These are phyloP conservation scores for Microcera coccophila DNA, from an alignment of 2,329 filamentous ascomycete species.

Conservation along the genomic window DNA sequence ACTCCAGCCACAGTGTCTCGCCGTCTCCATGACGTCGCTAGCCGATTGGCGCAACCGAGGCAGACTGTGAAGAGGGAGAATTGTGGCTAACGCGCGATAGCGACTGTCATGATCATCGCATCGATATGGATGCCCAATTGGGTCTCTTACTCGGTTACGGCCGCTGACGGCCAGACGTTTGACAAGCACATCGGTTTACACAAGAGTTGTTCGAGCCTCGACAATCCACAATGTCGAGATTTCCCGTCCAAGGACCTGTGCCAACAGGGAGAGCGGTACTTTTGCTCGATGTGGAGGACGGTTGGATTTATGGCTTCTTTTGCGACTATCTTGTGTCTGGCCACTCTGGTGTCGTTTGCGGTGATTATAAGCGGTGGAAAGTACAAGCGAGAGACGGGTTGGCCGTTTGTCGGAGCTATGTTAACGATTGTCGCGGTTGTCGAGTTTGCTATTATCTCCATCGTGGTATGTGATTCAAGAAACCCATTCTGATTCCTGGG, in stretches of 20 bases:
- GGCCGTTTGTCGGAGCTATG: constrained; percentile 69
- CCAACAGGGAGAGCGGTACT: constrained; percentile 55
- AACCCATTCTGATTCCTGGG: background rate
- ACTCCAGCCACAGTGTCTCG: constrained; percentile 7
- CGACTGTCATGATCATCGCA: constrained; percentile 66
- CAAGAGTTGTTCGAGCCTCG: constrained; percentile 69
- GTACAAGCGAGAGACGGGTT: constrained; percentile 74
- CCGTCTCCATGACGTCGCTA: constrained; percentile 24
- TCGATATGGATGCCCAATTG: constrained; percentile 68
- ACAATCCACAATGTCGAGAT: constrained; percentile 53
- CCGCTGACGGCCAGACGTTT: constrained; percentile 44
- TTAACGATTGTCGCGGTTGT: constrained; percentile 62
- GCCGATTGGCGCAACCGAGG: background rate
- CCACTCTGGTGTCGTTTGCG: constrained; percentile 72
- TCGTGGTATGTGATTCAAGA: constrained; percentile 63
- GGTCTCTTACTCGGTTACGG: constrained; percentile 60
- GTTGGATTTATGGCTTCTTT: constrained; percentile 86
- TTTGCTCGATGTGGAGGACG: constrained; percentile 89
- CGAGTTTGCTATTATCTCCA: constrained; percentile 71
- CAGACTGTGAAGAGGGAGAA: constrained; percentile 1
- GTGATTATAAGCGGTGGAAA: constrained; percentile 76
- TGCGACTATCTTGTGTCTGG: constrained; percentile 75
- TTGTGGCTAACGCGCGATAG: constrained; percentile 42
- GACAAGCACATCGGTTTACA: constrained; percentile 72
- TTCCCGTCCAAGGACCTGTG: constrained; percentile 35